Percentiles rank a stretch among this genome's conserved stretches.
These are phyloP conservation scores for Pseudogymnoascus sp. DNA, from an alignment of 2,329 filamentous ascomycete genomes.

Conservation along the genomic window DNA sequence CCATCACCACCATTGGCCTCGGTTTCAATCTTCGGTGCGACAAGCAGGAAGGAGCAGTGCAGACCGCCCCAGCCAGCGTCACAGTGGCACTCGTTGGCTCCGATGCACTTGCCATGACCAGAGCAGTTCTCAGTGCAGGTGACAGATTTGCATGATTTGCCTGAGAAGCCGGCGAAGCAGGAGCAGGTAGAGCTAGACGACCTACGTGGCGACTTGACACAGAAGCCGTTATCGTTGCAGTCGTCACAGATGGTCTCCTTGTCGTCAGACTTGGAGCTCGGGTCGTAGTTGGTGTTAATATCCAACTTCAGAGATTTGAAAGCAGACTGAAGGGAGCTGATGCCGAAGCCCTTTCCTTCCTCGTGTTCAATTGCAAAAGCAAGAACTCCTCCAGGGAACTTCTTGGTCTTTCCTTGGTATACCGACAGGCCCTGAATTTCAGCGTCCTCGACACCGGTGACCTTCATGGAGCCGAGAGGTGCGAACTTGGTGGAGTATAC, in stretches of 20 bases:
- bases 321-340: slow-evolving; percentile 31
- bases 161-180: slow-evolving; percentile 38
- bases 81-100: slow-evolving; percentile 36
- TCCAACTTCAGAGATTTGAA: slow-evolving; percentile 30
- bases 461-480: slow-evolving; percentile 29
- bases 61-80: slow-evolving; percentile 36
- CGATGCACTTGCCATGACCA: slow-evolving; percentile 34
- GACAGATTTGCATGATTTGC: slow-evolving; percentile 29
- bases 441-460: slow-evolving; percentile 20
- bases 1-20: slow-evolving; percentile 37
- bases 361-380: slow-evolving; percentile 36
- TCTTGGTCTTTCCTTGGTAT: slow-evolving; percentile 1
- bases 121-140: slow-evolving; percentile 36
- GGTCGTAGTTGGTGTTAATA: slow-evolving; percentile 33
- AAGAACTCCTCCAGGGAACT: slow-evolving; percentile 27
- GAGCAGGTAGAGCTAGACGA: slow-evolving; percentile 29
- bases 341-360: slow-evolving; percentile 32
- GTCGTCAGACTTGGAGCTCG: background rate
- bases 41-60: slow-evolving; percentile 37
- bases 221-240: background rate
- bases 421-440: background rate
- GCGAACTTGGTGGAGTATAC: slow-evolving; percentile 33
- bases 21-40: slow-evolving; percentile 35
- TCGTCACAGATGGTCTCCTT: background rate
- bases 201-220: background rate